These are phyloP conservation scores for Dothidotthia symphoricarpi DNA, from an alignment of 2,329 filamentous ascomycete genomes.

Conservation along the genomic window DNA sequence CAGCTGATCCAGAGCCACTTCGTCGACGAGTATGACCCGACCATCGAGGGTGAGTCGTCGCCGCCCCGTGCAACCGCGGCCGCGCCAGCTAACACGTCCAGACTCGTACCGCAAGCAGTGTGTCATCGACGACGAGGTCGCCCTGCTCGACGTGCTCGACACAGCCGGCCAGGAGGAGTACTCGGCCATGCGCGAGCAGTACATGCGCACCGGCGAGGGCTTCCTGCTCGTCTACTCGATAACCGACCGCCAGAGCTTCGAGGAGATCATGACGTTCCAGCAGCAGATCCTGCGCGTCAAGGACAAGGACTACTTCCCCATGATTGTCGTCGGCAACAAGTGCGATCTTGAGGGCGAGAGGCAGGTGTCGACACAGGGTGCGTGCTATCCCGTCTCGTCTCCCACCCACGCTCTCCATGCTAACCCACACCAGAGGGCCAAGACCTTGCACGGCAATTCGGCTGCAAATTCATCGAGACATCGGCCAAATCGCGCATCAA, in stretches of 20 bases:
- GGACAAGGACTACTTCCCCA: constrained; percentile 99
- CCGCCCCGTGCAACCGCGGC: constrained; percentile 1
- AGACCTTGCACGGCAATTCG: constrained; percentile 78
- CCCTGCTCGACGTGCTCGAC: constrained; percentile 94
- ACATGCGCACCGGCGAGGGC: constrained; percentile 98
- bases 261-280: constrained; percentile 98
- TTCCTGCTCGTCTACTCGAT: constrained; percentile 98
- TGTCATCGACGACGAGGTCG: constrained; percentile 96
- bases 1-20: constrained; percentile 82
- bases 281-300: constrained; percentile 98
- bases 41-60: constrained; percentile 79
- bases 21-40: constrained; percentile 98
- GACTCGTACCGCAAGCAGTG: constrained; percentile 99
- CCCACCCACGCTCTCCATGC: constrained; percentile 7
- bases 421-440: constrained; percentile 70
- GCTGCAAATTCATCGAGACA: constrained; percentile 98
- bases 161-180: constrained; percentile 99
- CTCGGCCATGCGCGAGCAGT: constrained; percentile 98
- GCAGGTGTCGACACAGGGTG: constrained; percentile 89
- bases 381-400: constrained; percentile 28
- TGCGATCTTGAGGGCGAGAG: constrained; percentile 94
- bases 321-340: constrained; percentile 99
- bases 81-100: constrained; percentile 42
- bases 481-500: constrained; percentile 98
- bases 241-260: constrained; percentile 93